A percentile compares a stretch with the other conserved stretches of the same genome.
Evolutionary conservation across 2,329 filamentous ascomycete species (phyloP).

Genomic region (Colletotrichum sp.): DNA sequence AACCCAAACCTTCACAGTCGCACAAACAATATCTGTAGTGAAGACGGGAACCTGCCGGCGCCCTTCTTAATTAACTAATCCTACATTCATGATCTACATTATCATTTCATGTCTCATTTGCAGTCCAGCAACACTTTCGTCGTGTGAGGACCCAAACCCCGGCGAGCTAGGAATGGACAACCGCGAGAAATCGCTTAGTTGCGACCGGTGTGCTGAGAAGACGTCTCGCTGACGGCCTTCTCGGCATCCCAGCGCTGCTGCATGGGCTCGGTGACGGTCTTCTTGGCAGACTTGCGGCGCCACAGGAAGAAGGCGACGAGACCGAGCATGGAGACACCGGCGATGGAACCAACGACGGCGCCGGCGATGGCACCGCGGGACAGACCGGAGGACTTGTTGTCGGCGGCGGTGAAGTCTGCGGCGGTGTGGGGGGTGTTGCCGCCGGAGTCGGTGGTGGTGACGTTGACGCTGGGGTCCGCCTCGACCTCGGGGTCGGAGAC

Average conservation of each 20-base stretch:
- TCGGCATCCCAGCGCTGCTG: constrained; percentile 24
- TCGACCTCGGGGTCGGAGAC: constrained; percentile 29
- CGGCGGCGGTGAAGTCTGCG: constrained; percentile 27
- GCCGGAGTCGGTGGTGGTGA: constrained; percentile 20
- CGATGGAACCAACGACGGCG: constrained; percentile 72
- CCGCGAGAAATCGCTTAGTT: not conserved
- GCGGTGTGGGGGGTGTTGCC: constrained; percentile 22
- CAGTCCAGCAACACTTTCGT: not conserved
- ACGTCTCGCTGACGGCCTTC: constrained; percentile 21
- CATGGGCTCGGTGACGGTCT: constrained; percentile 14
- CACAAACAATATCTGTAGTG: not conserved
- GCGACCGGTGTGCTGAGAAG: constrained; percentile 1
- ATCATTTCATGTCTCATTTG: not conserved
- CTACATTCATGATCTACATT: not conserved
- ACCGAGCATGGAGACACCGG: constrained; percentile 65
- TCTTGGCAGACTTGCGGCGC: constrained; percentile 33
- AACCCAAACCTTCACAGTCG: not conserved
- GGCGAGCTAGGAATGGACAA: not conserved
- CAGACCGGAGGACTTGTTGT: constrained; percentile 41
- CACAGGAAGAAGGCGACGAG: constrained; percentile 64
- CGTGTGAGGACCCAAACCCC: not conserved
- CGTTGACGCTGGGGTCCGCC: constrained; percentile 18
- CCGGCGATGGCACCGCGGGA: constrained; percentile 77
- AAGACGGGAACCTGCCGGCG: not conserved
- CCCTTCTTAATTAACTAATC: not conserved